These are phyloP conservation scores for Mucor ambiguus DNA, from an alignment of 371 early-diverging fungal species.

Conservation along the genomic window DNA sequence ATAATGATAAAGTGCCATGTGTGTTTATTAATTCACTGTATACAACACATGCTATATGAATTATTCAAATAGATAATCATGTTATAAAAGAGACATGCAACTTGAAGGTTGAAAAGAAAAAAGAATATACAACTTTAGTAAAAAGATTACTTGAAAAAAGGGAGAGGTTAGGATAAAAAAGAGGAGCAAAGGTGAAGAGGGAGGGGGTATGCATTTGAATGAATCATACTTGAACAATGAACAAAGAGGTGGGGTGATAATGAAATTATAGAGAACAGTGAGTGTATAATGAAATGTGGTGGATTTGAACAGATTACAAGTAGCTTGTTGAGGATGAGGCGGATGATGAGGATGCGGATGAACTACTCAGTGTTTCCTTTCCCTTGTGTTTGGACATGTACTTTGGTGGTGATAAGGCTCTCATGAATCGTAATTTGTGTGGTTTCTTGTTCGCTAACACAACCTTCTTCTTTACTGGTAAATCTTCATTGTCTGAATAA, in stretches of 20 bases:
- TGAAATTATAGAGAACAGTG: not conserved
- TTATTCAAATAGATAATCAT: not conserved
- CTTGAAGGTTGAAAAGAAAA: not conserved
- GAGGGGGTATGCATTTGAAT: not conserved
- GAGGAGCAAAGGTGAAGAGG: not conserved
- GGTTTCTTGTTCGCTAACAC: not conserved
- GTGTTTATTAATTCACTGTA: not conserved
- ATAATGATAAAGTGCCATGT: not conserved
- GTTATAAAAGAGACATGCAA: not conserved
- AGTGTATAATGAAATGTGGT: not conserved
- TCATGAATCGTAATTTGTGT: constrained; percentile 16
- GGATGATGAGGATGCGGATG: not conserved
- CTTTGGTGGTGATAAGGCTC: constrained; percentile 16
- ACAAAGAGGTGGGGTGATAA: not conserved
- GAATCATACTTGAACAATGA: not conserved
- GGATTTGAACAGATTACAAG: not conserved
- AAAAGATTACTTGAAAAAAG: not conserved
- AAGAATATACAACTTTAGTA: constrained; percentile 1
- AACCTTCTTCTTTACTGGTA: constrained; percentile 11
- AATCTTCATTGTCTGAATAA: constrained; percentile 14
- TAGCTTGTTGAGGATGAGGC: not conserved
- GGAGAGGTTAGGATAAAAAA: not conserved
- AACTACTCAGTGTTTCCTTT: not conserved
- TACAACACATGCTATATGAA: not conserved
- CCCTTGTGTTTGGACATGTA: constrained; percentile 10